Conservation (phyloP, 495 filamentous ascomycete species). For the Daldinia loculata region DNA sequence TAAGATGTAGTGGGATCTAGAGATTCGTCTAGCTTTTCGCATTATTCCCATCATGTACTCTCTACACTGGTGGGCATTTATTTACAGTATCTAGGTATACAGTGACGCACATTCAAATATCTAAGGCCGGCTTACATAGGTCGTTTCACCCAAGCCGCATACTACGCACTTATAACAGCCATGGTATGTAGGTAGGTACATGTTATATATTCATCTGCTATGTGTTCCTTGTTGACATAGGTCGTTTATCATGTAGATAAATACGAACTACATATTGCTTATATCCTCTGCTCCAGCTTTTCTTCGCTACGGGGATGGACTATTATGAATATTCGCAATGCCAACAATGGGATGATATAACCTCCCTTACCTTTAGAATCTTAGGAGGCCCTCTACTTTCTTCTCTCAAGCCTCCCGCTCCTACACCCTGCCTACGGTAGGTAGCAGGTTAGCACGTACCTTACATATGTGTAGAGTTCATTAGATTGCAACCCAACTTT, state of each 20-base stretch:
- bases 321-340: not conserved
- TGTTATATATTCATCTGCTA: no score
- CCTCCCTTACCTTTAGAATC: not conserved
- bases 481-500: not conserved
- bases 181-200: no score
- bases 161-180: not conserved
- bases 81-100: not conserved
- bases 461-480: conserved; percentile 28
- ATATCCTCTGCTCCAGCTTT: no score
- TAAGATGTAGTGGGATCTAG: not conserved
- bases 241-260: no score
- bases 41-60: not conserved
- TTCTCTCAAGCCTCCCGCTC: conserved; percentile 1
- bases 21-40: not conserved
- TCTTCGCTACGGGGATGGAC: no score
- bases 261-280: no score
- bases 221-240: no score
- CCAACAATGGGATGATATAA: not conserved
- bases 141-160: conserved; percentile 16
- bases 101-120: not conserved
- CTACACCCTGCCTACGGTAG: not conserved
- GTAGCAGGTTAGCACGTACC: conserved; percentile 21
- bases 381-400: not conserved
- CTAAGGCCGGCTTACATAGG: not conserved
- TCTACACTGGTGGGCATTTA: not conserved